phyloP scores from a whole-genome alignment of 139 green algal species.

The Chlorella sp. region DNA sequence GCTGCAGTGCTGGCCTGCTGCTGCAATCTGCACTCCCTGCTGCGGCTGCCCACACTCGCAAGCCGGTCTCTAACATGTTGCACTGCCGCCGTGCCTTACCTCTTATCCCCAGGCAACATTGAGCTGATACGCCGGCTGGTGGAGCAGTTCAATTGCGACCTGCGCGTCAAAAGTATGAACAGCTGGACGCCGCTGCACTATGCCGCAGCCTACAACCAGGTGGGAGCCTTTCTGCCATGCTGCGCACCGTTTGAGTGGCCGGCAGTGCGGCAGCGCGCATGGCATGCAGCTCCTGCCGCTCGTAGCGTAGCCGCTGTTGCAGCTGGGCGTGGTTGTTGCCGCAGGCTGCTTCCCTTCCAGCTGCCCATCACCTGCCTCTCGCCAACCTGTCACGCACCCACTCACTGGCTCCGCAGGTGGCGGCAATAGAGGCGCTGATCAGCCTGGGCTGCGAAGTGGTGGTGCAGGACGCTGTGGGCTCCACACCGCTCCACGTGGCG shows the following conservation, averaged over 20 bases:
- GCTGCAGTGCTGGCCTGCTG: neutral
- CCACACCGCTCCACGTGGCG: conserved; percentile 63
- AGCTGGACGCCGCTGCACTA: conserved; percentile 73
- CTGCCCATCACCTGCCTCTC: too few relatives aligned
- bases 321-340: too few relatives aligned
- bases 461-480: conserved; percentile 56
- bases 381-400: too few relatives aligned
- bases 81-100: too few relatives aligned
- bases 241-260: neutral
- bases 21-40: neutral
- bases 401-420: conserved; percentile 40
- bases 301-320: neutral
- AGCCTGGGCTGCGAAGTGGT: conserved; percentile 54
- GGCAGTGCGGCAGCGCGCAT: neutral
- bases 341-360: too few relatives aligned
- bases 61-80: too few relatives aligned
- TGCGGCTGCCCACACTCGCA: neutral
- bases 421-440: conserved; percentile 54
- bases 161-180: conserved; percentile 55
- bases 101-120: conserved; percentile 29
- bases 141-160: conserved; percentile 48
- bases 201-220: conserved; percentile 69
- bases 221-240: neutral
- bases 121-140: conserved; percentile 51
- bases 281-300: too few relatives aligned